Base-by-base conservation (phyloP, 306 rosid species). In the Mucuna pruriens region DNA sequence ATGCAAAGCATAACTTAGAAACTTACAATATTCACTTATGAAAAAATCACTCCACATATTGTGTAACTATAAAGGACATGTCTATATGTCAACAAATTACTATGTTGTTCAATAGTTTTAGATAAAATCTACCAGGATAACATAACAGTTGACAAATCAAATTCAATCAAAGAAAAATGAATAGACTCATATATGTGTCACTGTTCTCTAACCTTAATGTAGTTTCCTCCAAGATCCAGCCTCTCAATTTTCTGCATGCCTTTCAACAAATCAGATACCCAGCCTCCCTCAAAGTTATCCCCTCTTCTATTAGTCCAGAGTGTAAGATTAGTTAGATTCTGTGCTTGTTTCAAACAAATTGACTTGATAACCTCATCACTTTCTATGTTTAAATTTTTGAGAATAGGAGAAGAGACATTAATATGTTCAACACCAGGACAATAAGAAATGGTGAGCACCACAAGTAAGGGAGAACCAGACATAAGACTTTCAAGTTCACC, bases 401-500 rank as follows among this genome's bases (percentile, higher is more conserved):
- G 73, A 68, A 0, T 20, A 7, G 77, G 39, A 69, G 78, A 7
- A 33, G 73, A 33, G 38, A 76, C 16, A 68, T 75, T 54, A 23
- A 68, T 45, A 48, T 3, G 1, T 20, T 57, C 73, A 68, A 44
- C 57, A 33, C 82, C 82, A 44, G 8, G 0, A 68, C 82, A 76
- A 3, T 3, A 3, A 6, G 11, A 20, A 68, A 82, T n/a, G n/a
- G 2, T 19, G 49, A 71, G 69, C 39, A 3, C 1, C 25, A 60
- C 29, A 25, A 70, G 75, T 12, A 6, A 25, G 0, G 69, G 69
- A 34, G 79, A 83, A 44, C 75, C 7, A 15, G 33, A 77, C 1
- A 79, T 20, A 73, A 78, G 75, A 66, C 6, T 65, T 23, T 79
- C 80, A 7, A 84, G 42, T 55, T 64, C 19, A 33, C 2, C 4